Percentiles rank a stretch among this genome's conserved stretches.
These are phyloP conservation scores for Tanacetum coccineum DNA, from an alignment of 129 eudicot species.

Conservation along the genomic window DNA sequence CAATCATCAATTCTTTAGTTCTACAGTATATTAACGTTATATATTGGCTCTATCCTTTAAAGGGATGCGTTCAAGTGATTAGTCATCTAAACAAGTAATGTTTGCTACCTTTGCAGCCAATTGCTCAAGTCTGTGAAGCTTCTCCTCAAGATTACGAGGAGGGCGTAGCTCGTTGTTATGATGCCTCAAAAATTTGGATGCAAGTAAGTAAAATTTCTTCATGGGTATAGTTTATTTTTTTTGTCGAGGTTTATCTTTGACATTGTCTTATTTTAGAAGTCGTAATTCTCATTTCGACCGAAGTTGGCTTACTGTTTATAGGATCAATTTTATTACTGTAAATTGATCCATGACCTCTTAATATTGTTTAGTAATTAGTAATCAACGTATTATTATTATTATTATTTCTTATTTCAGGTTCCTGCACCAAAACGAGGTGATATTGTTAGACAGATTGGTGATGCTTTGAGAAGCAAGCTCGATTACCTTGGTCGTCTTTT, in stretches of 20 bases:
- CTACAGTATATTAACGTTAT: background rate
- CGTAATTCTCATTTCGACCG: background rate
- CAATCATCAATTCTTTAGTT: background rate
- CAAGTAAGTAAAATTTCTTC: slow-evolving; percentile 50
- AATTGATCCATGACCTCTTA: background rate
- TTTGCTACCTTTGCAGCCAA: slow-evolving; percentile 42
- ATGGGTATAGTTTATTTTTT: background rate
- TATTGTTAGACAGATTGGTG: slow-evolving; percentile 95
- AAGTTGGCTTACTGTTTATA: too few relatives aligned
- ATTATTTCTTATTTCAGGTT: slow-evolving; percentile 38
- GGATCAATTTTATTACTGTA: background rate
- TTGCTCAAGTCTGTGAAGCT: slow-evolving; percentile 84
- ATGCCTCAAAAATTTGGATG: slow-evolving; percentile 86
- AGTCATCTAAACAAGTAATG: slow-evolving; percentile 5
- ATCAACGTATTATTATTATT: background rate
- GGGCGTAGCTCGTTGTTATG: slow-evolving; percentile 69
- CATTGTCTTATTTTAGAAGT: background rate
- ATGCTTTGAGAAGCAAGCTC: slow-evolving; percentile 82
- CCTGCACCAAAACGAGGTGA: slow-evolving; percentile 99
- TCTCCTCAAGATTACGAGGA: slow-evolving; percentile 75
- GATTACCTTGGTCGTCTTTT: slow-evolving; percentile 84
- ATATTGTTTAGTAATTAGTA: slow-evolving; percentile 8
- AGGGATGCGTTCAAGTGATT: background rate
- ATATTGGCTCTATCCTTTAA: background rate
- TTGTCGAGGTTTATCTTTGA: slow-evolving; percentile 1